Evolutionary conservation across 306 rosid genomes (phyloP), one percentile per base, ranked within the genome.

Genomic region (Dalbergia oliveri): DNA sequence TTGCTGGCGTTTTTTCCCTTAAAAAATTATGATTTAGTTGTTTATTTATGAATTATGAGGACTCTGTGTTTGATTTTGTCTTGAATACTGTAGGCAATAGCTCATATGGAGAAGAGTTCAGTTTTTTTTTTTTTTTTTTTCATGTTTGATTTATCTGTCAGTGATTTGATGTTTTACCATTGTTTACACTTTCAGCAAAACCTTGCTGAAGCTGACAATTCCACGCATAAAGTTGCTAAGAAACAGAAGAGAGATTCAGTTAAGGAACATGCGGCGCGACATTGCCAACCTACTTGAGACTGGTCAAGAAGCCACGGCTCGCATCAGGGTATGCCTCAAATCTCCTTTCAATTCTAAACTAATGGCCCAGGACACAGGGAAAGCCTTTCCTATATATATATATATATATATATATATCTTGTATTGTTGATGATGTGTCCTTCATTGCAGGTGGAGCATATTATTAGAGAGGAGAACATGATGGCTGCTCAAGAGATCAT

Each of bases 231-330:
- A 95, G 90, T 79, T 95, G 82, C 81, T 93, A 83, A 84, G 98
- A 86, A 95, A 95, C 87, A 89, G 94, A 82, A 88, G 98, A 81
- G 99, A 93, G 80, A 84, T 83, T 83, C 99, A 93, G 83, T 54
- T 95, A 56, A 95, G 81, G 88, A 95, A 93, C 86, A 95, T 93
- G 99, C 92, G 99, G 11, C 94, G 96, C 3, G 98, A 93, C 31
- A 93, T 95, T 80, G 97, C 97, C 82, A 95, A 95, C 91, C 93
- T 95, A 77, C 99, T 95, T 81, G 98, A 93, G 87, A 93, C 98
- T 71, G 97, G 99, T 61, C 99, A 95, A 84, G 98, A 95, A 86
- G 99, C 99, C 82, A 95, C 99, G 3, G 99, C 99, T 81, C 94
- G 98, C 6, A 91, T 95, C 56, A 87, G 99, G 89, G 98, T 95